These are phyloP conservation scores for Kernera saxatilis DNA, from an alignment of 345 rosid species.

Conservation along the genomic window DNA sequence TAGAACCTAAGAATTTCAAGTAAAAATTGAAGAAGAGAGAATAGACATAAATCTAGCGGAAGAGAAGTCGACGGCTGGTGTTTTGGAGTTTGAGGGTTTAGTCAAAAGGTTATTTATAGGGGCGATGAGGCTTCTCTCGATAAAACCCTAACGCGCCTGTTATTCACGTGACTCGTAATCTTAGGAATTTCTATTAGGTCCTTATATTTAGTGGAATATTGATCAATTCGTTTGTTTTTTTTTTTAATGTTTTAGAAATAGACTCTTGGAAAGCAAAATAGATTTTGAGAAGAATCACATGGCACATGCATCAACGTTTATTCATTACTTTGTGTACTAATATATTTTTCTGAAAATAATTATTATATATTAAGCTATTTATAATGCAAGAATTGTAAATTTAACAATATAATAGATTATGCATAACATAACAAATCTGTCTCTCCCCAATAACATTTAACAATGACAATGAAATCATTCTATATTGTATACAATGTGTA, in stretches of 20 bases:
- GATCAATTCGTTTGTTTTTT: neutral
- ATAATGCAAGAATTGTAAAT: too few relatives aligned
- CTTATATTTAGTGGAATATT: neutral
- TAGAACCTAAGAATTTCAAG: too few relatives aligned
- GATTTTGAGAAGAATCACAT: too few relatives aligned
- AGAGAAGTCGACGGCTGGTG: slow-evolving; percentile 12
- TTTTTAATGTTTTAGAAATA: neutral
- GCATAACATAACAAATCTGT: neutral
- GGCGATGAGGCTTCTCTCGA: neutral
- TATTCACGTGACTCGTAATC: neutral
- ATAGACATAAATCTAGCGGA: neutral
- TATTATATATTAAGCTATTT: too few relatives aligned
- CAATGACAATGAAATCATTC: neutral
- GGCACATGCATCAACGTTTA: too few relatives aligned
- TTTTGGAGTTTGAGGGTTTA: neutral
- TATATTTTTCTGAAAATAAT: too few relatives aligned
- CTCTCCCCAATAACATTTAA: neutral
- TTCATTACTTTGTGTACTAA: neutral
- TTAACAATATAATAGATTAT: neutral
- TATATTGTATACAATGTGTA: slow-evolving; percentile 2
- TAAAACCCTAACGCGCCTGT: slow-evolving; percentile 24
- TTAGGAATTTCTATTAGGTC: neutral
- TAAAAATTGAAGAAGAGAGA: neutral
- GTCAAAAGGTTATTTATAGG: slow-evolving; percentile 17
- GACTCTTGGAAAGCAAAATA: neutral